These are phyloP conservation scores for Clavaria fumosa DNA, from an alignment of 768 basidiomycete species.

Conservation along the genomic window DNA sequence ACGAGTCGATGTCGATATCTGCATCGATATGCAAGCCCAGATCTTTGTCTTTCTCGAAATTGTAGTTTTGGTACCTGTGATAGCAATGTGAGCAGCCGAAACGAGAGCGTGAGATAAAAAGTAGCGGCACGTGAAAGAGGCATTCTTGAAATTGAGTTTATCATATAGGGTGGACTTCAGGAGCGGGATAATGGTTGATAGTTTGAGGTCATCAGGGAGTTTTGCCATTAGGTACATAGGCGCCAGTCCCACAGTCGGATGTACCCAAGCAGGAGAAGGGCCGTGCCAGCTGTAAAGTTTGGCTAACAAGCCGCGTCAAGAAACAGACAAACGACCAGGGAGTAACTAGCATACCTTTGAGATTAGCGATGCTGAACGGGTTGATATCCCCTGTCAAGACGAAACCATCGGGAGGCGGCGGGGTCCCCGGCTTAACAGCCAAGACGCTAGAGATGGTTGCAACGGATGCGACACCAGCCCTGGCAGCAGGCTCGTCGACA, in stretches of 20 bases:
- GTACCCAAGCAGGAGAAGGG: background rate
- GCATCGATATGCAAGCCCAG: conserved; percentile 1
- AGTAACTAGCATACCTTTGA: background rate
- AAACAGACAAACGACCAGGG: background rate
- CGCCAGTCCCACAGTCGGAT: background rate
- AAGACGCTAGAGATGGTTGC: no score
- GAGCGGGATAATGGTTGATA: background rate
- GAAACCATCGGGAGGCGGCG: conserved; percentile 2
- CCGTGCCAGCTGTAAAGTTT: conserved; percentile 4
- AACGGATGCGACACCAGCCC: no score
- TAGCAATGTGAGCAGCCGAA: background rate
- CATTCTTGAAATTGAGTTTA: background rate
- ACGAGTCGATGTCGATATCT: conserved; percentile 1
- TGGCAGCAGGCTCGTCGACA: no score
- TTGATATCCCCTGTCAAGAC: conserved; percentile 1
- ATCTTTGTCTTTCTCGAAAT: background rate
- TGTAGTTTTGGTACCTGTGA: conserved; percentile 2
- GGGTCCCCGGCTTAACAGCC: no score
- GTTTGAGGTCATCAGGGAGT: background rate
- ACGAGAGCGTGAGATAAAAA: background rate
- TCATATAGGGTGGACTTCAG: background rate
- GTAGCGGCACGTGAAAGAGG: background rate
- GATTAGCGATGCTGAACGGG: background rate
- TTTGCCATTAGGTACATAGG: conserved; percentile 1
- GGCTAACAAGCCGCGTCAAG: background rate